A percentile compares a stretch with the other conserved stretches of the same genome.
phyloP scores from a whole-genome alignment of 2,329 filamentous ascomycete species.

The Paecilomyces sp. region DNA sequence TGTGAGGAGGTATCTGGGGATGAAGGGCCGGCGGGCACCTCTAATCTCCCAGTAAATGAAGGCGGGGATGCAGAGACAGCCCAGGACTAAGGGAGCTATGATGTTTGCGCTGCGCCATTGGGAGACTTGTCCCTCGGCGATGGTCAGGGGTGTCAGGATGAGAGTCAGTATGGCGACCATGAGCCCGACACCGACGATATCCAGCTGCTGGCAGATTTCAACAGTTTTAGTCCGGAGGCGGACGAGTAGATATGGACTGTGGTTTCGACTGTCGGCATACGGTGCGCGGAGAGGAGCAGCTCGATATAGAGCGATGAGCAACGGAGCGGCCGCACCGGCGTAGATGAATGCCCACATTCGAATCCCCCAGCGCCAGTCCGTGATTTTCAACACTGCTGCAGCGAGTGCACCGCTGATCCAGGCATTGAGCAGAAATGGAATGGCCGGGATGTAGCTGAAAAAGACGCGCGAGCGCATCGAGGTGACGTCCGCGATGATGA shows the following conservation, averaged over 20 bases:
- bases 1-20: conserved; percentile 41
- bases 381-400: conserved; percentile 40
- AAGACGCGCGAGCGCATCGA: conserved; percentile 56
- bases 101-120: conserved; percentile 48
- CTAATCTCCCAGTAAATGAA: conserved; percentile 49
- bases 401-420: conserved; percentile 57
- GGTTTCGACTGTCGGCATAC: not conserved
- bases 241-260: conserved; percentile 36
- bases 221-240: conserved; percentile 29
- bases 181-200: conserved; percentile 46
- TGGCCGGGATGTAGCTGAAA: conserved; percentile 57
- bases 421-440: conserved; percentile 56
- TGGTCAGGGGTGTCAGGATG: conserved; percentile 51
- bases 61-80: conserved; percentile 41
- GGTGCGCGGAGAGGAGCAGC: conserved; percentile 35
- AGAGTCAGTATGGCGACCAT: conserved; percentile 46
- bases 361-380: conserved; percentile 56
- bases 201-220: conserved; percentile 52
- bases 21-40: not conserved
- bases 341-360: conserved; percentile 60
- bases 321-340: conserved; percentile 47
- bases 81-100: conserved; percentile 46
- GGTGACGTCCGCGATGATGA: conserved; percentile 58
- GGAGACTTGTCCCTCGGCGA: conserved; percentile 43
- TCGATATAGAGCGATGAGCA: conserved; percentile 46